Conservation (phyloP, 306 rosid genomes). For the Calophaca sinica region DNA sequence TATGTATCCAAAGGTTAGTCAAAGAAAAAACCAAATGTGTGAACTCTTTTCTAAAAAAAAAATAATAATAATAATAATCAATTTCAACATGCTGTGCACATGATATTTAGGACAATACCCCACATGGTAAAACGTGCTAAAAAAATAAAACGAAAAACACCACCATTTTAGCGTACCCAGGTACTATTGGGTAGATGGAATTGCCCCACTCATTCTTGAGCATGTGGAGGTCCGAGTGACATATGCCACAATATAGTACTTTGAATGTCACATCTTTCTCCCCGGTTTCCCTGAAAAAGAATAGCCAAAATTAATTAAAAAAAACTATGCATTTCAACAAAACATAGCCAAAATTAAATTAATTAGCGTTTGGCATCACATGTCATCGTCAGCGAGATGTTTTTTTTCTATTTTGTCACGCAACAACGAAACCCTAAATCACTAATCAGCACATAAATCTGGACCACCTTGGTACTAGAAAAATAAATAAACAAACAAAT, state of each 20-base stretch:
- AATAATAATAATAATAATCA: too few relatives aligned
- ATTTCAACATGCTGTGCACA: too few relatives aligned
- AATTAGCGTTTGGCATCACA: background rate
- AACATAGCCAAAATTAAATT: background rate
- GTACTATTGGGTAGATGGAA: conserved; percentile 57
- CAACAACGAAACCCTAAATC: background rate
- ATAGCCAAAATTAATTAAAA: too few relatives aligned
- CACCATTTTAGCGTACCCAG: conserved; percentile 47
- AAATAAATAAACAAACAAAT: background rate
- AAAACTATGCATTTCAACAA: background rate
- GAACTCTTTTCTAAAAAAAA: background rate
- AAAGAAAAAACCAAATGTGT: background rate
- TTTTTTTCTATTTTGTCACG: background rate
- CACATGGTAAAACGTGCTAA: too few relatives aligned
- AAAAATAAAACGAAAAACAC: too few relatives aligned
- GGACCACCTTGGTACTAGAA: background rate
- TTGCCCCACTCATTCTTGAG: conserved; percentile 57
- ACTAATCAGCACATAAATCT: background rate
- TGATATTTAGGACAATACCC: background rate
- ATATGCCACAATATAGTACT: conserved; percentile 63
- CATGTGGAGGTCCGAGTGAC: conserved; percentile 65
- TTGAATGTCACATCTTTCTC: conserved; percentile 59
- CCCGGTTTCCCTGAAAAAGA: conserved; percentile 46
- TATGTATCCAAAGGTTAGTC: too few relatives aligned
- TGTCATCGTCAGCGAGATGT: background rate